phyloP scores from a whole-genome alignment of 148 eudicot genomes.

The Rhododendron henanense region DNA sequence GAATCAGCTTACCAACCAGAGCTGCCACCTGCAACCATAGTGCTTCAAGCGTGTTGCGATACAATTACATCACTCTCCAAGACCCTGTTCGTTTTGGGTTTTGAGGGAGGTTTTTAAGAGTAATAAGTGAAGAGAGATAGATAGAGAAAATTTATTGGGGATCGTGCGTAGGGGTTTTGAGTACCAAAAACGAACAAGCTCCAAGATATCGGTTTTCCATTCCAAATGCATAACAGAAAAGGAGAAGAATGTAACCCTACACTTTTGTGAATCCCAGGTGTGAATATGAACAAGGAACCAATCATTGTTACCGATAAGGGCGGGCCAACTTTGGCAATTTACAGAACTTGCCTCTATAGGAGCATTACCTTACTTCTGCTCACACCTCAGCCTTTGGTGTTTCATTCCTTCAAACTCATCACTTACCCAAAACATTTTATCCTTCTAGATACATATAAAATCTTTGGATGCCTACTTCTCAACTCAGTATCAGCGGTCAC shows the following conservation, averaged over 20 bases:
- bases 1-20: not conserved
- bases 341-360: not conserved
- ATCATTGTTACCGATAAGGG: not conserved
- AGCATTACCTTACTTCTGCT: not conserved
- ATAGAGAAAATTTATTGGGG: no score
- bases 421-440: not conserved
- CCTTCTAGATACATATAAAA: not conserved
- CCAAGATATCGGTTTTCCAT: no score
- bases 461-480: not conserved
- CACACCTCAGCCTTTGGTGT: not conserved
- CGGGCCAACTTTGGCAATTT: not conserved
- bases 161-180: no score
- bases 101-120: no score
- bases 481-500: not conserved
- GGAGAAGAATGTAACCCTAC: not conserved
- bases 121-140: no score
- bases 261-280: not conserved
- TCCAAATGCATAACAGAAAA: not conserved
- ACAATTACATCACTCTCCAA: not conserved
- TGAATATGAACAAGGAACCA: not conserved
- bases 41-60: not conserved
- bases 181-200: no score
- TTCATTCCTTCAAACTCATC: not conserved
- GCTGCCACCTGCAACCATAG: not conserved
- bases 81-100: no score